Conservation (phyloP, 441 rosid species). For the Melastoma candidum region DNA sequence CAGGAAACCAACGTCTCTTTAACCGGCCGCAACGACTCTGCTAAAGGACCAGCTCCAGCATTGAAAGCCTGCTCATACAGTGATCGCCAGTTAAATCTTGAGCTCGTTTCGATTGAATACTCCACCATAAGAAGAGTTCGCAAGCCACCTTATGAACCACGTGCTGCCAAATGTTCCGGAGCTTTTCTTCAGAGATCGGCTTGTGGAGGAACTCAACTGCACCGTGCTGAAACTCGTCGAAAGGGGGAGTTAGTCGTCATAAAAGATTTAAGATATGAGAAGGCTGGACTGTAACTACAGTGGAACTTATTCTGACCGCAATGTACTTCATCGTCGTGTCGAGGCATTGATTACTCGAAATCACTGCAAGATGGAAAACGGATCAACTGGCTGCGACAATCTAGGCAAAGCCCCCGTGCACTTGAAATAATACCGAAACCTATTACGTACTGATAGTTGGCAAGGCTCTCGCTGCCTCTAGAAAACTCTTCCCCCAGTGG, state of each 20-base stretch:
- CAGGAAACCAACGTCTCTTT: constrained; percentile 60
- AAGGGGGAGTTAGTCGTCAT: too few relatives aligned
- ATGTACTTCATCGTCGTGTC: constrained; percentile 89
- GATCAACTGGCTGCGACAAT: not conserved
- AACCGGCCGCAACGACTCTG: constrained; percentile 57
- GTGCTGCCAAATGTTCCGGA: constrained; percentile 92
- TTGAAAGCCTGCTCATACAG: constrained; percentile 58
- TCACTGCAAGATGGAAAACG: constrained; percentile 44
- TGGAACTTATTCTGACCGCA: constrained; percentile 47
- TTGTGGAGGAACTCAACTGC: constrained; percentile 92
- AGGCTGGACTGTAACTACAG: not conserved
- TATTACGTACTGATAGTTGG: constrained; percentile 72
- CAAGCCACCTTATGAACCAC: constrained; percentile 78
- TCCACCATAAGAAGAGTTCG: too few relatives aligned
- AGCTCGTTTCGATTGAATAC: too few relatives aligned
- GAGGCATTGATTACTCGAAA: constrained; percentile 66
- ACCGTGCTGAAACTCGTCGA: constrained; percentile 53
- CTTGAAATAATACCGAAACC: constrained; percentile 4
- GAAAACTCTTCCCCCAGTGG: constrained; percentile 62
- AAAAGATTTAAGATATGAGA: too few relatives aligned
- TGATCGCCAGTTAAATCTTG: too few relatives aligned
- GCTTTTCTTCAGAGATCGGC: constrained; percentile 73
- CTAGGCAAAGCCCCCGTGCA: not conserved
- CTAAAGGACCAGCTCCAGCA: constrained; percentile 37
- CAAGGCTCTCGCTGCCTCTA: constrained; percentile 68